Base-by-base conservation (phyloP, 805 yeast genomes). In the Spathaspora girioi region DNA sequence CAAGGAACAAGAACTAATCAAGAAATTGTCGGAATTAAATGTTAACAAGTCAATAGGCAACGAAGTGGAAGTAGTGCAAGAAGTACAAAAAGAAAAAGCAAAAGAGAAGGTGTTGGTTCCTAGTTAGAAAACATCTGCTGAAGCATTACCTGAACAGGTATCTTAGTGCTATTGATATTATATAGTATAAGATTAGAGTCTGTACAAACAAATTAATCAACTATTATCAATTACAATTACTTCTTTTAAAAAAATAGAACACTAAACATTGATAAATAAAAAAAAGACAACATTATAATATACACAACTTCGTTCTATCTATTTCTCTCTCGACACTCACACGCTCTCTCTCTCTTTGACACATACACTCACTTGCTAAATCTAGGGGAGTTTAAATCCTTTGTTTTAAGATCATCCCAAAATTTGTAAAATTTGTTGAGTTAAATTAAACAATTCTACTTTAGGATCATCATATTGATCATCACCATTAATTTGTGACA, bases 341-440 rank as follows among this genome's bases (percentile, higher is more conserved):
- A n/a, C n/a, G n/a, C n/a, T 23, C 26, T 23, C 6, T 23, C 43
- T 40, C 43, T 40, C 23, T 19, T 29, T 12, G n/a, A n/a, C n/a
- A n/a, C n/a, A n/a, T n/a, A 3, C 26, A 4, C 6, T 6, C 26
- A 4, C 26, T 23, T 23, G 26, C 35, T 3, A 31, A 31, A 11
- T 31, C 35, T 31, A 31, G 35, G 7, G 19, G 10, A 20, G 3
- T 18, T 23, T n/a, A n/a, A n/a, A n/a, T n/a, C n/a, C n/a, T n/a
- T n/a, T n/a, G n/a, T n/a, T n/a, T 23, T 6, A 23, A 23, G 40
- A 29, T 57, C 50, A 74, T 27, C 78, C 78, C 56, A 75, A 67
- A 38, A 74, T 75, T 61, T 83, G 86, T 59, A 83, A 73, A 49
- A 83, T 83, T 68, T 83, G 88, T 63, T 82, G 87, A 9, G 88